Conservation (phyloP, 352 stramenopile genomes). For the Pythium sukuiense region DNA sequence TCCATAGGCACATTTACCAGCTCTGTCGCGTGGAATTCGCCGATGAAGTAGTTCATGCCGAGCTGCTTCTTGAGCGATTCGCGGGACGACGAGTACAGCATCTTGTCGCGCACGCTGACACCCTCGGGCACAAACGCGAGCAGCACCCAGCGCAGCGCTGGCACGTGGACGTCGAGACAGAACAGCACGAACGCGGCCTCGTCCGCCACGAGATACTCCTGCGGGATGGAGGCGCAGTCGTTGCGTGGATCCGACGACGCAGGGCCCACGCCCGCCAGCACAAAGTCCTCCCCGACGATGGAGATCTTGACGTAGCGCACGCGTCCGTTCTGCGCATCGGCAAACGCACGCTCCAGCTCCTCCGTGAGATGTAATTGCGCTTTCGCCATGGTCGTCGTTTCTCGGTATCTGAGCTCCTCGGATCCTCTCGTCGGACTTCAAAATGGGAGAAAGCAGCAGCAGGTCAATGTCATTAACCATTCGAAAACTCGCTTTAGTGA, state of each 20-base stretch:
- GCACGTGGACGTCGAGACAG: conserved; percentile 70
- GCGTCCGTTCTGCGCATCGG: conserved; percentile 64
- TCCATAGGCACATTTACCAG: conserved; percentile 29
- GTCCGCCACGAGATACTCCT: conserved; percentile 30
- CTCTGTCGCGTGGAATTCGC: conserved; percentile 88
- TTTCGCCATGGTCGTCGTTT: conserved; percentile 46
- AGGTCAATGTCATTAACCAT: conserved; percentile 2
- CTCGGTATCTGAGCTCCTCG: not conserved
- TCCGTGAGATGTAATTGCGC: conserved; percentile 57
- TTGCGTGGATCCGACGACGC: conserved; percentile 42
- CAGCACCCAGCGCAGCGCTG: conserved; percentile 75
- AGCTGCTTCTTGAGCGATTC: conserved; percentile 91
- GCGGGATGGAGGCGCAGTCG: conserved; percentile 37
- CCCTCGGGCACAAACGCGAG: conserved; percentile 77
- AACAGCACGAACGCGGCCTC: conserved; percentile 75
- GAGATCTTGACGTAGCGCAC: conserved; percentile 69
- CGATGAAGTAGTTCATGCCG: conserved; percentile 89
- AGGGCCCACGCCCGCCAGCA: conserved; percentile 38
- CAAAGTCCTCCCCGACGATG: conserved; percentile 67
- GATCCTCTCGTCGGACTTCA: conserved; percentile 13
- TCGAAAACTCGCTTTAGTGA: conserved; percentile 1
- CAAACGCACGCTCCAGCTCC: conserved; percentile 72
- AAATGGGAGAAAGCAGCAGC: conserved; percentile 10
- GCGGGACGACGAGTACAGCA: conserved; percentile 91
- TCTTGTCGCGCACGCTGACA: conserved; percentile 85